phyloP scores from a whole-genome alignment of 2,329 filamentous ascomycete species.

The Trichoderma polysporum region DNA sequence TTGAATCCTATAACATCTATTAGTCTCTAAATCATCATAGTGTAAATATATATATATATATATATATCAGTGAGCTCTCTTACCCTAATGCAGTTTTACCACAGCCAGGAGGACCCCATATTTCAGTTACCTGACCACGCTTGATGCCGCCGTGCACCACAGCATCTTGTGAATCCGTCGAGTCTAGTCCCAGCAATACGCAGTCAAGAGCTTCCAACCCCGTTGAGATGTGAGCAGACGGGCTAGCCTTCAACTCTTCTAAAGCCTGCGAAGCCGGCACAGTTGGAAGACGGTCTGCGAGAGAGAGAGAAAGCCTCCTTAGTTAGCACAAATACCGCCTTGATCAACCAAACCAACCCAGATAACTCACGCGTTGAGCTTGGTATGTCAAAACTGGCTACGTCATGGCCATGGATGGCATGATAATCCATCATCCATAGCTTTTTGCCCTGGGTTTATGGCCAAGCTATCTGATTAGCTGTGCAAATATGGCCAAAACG shows the following conservation, averaged over 20 bases:
- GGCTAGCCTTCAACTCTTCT: slow-evolving; percentile 54
- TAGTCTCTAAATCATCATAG: slow-evolving; percentile 7
- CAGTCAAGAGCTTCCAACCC: slow-evolving; percentile 55
- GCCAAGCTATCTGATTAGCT: neutral
- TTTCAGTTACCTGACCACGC: slow-evolving; percentile 77
- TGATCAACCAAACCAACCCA: neutral
- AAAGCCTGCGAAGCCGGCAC: slow-evolving; percentile 73
- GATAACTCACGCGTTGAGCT: slow-evolving; percentile 48
- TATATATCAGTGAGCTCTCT: neutral
- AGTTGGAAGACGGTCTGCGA: slow-evolving; percentile 70
- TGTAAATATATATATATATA: neutral
- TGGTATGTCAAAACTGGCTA: slow-evolving; percentile 58
- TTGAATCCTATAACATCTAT: slow-evolving; percentile 56
- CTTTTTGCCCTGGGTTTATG: neutral
- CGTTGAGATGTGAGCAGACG: slow-evolving; percentile 54
- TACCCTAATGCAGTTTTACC: slow-evolving; percentile 84
- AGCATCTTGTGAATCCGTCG: slow-evolving; percentile 22
- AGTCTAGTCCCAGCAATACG: slow-evolving; percentile 35
- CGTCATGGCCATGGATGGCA: slow-evolving; percentile 58
- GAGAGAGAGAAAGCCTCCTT: too few relatives aligned
- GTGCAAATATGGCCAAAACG: slow-evolving; percentile 25
- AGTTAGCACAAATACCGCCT: neutral
- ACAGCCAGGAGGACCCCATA: slow-evolving; percentile 82
- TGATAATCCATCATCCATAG: slow-evolving; percentile 55
- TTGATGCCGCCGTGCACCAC: slow-evolving; percentile 57